Evolutionary conservation across 352 stramenopile species (phyloP).

Genomic region (Pythium oligandrum): DNA sequence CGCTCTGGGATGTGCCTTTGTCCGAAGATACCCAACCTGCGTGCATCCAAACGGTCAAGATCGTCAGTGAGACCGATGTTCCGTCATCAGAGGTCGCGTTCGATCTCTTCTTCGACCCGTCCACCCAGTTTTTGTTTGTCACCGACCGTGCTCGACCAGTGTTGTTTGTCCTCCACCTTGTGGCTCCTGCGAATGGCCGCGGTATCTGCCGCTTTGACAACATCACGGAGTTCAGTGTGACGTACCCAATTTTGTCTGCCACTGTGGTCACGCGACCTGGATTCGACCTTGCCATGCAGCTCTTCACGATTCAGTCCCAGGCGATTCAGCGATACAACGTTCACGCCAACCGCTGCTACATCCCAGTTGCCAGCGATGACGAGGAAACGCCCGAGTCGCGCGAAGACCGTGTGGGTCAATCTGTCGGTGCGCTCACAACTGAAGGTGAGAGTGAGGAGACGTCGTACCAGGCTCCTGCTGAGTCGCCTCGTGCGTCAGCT

Average conservation of each 20-base stretch:
- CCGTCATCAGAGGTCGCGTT: constrained; percentile 52
- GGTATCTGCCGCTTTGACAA: constrained; percentile 65
- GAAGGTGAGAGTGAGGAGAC: constrained; percentile 55
- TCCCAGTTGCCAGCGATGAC: constrained; percentile 41
- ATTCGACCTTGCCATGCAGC: constrained; percentile 67
- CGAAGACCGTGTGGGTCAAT: constrained; percentile 37
- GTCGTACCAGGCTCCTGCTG: constrained; percentile 59
- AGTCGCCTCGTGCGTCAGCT: constrained; percentile 48
- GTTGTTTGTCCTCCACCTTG: constrained; percentile 69
- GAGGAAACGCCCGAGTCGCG: constrained; percentile 30
- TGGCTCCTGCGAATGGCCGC: constrained; percentile 23
- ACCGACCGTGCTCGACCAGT: constrained; percentile 53
- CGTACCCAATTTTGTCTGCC: constrained; percentile 75
- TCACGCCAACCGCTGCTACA: constrained; percentile 48
- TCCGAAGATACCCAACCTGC: constrained; percentile 47
- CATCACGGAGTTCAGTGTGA: constrained; percentile 74
- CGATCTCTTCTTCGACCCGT: constrained; percentile 27
- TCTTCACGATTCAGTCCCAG: constrained; percentile 78
- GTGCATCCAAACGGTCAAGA: constrained; percentile 61
- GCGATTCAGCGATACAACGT: constrained; percentile 85
- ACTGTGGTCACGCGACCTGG: constrained; percentile 51
- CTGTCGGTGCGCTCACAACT: constrained; percentile 68
- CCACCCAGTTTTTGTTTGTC: constrained; percentile 75
- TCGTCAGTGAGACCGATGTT: constrained; percentile 23
- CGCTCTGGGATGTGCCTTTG: constrained; percentile 53